Base-by-base conservation (phyloP, 768 basidiomycete genomes). In the Lactifluus volemus region DNA sequence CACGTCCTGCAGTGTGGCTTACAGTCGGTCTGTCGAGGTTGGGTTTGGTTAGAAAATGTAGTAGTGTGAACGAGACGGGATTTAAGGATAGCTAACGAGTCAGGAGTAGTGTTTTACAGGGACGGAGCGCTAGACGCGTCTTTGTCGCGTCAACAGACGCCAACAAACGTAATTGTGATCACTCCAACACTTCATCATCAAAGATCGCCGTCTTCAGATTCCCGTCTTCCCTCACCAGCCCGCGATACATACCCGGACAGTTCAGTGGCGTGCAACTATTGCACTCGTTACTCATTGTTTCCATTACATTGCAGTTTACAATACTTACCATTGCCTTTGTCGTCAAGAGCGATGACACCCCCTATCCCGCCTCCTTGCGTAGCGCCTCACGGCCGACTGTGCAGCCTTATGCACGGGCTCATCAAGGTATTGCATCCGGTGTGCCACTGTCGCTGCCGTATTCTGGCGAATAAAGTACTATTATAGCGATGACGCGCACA, bases 191-290 rank as follows among this genome's bases (percentile, higher is more conserved):
- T 51, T 92, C 90, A 63, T 90, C 88, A 19, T 73, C 73, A 71
- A 92, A 92, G 55, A 92, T 89, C 11, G 89, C 90, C 0, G 85
- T 88, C 71, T 81, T 81, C 0, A 88, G 78, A 8, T 83, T 69
- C 10, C 89, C 90, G 60, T 92, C 87, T 63, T 77, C 74, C 48
- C 78, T 74, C 38, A 91, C 83, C 15, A 90, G 77, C 6, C 90
- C 90, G 32, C 90, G 80, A 69, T 90, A 92, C 90, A 92, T 92
- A 8, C 90, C 88, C 19, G 79, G 74, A 67, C 84, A 88, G 69
- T 91, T 92, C 63, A 92, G 69, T 6, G 87, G 82, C 75, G 88
- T 81, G 86, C 75, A 48, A 91, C 89, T 89, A 36, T 19, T 8
- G 51, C 60, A 53, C 11, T 34, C 19, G 53, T 49, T 9, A 60